These are phyloP conservation scores for Heterobasidion annosum DNA, from an alignment of 1,284 basidiomycete species.

Conservation along the genomic window DNA sequence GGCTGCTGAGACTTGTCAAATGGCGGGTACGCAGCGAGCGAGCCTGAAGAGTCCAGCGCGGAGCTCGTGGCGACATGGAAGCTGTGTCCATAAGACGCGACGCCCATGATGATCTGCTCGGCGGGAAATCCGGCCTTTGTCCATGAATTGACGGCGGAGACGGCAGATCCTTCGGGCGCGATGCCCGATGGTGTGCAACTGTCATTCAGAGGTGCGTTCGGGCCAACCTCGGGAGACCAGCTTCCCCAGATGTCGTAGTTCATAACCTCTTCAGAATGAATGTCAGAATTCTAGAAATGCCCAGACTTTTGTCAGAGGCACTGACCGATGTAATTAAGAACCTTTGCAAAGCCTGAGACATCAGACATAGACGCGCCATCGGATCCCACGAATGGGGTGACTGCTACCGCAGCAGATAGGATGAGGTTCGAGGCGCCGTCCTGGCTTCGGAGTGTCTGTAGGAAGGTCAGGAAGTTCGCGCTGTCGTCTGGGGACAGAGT, in stretches of 20 bases:
- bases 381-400: conserved; percentile 45
- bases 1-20: conserved; percentile 29
- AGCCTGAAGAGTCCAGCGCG: conserved; percentile 17
- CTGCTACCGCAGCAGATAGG: conserved; percentile 48
- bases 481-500: conserved; percentile 50
- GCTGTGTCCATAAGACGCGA: conserved; percentile 48
- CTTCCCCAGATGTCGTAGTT: conserved; percentile 66
- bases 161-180: conserved; percentile 52
- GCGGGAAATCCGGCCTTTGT: conserved; percentile 52
- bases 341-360: conserved; percentile 47
- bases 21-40: conserved; percentile 24
- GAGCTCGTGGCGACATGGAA: conserved; percentile 25
- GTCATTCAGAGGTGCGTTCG: conserved; percentile 64
- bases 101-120: conserved; percentile 55
- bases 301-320: not conserved
- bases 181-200: conserved; percentile 36
- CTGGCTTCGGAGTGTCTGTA: conserved; percentile 35
- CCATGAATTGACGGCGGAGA: conserved; percentile 56
- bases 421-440: conserved; percentile 24
- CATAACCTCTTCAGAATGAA: conserved; percentile 37
- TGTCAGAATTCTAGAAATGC: not conserved
- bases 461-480: conserved; percentile 47
- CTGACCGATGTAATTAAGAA: conserved; percentile 53
- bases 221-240: conserved; percentile 38
- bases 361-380: conserved; percentile 44